These are phyloP conservation scores for Candida sonorensis DNA, from an alignment of 805 yeast species.

Conservation along the genomic window DNA sequence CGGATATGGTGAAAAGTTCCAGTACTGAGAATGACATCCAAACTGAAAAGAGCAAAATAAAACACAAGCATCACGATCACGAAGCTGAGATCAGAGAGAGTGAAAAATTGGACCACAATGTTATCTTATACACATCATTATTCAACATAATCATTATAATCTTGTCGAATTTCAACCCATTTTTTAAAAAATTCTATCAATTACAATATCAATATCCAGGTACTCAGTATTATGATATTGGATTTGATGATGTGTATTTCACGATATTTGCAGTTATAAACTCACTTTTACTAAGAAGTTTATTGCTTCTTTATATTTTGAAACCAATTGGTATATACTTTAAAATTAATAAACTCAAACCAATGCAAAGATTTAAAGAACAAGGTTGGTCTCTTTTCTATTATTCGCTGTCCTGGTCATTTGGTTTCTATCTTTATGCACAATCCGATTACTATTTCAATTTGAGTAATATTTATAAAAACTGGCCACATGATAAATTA, in stretches of 20 bases:
- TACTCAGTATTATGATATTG: conserved; percentile 42
- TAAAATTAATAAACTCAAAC: conserved; percentile 42
- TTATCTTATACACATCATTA: conserved; percentile 13
- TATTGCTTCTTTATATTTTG: conserved; percentile 51
- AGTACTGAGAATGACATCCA: too few relatives aligned
- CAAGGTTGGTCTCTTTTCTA: conserved; percentile 75
- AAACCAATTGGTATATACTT: conserved; percentile 46
- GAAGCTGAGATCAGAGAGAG: conserved; percentile 4
- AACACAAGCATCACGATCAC: too few relatives aligned
- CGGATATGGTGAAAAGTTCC: too few relatives aligned
- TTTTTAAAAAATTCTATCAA: conserved; percentile 30
- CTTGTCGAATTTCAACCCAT: conserved; percentile 18
- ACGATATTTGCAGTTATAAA: conserved; percentile 49
- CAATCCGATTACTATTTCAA: conserved; percentile 54
- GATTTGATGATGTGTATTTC: conserved; percentile 46
- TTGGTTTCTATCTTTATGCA: conserved; percentile 53
- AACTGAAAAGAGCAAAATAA: too few relatives aligned
- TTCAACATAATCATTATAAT: conserved; percentile 11
- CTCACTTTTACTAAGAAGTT: conserved; percentile 51
- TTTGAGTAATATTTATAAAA: conserved; percentile 50
- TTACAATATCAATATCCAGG: conserved; percentile 32
- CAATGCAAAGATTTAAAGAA: conserved; percentile 69
- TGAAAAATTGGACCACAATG: conserved; percentile 13
- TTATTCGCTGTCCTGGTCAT: conserved; percentile 45
- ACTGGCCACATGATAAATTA: conserved; percentile 71